Percentiles rank a stretch among this genome's conserved stretches.
phyloP scores from a whole-genome alignment of 345 rosid genomes.

The thale cress (Arabidopsis thaliana) region DNA sequence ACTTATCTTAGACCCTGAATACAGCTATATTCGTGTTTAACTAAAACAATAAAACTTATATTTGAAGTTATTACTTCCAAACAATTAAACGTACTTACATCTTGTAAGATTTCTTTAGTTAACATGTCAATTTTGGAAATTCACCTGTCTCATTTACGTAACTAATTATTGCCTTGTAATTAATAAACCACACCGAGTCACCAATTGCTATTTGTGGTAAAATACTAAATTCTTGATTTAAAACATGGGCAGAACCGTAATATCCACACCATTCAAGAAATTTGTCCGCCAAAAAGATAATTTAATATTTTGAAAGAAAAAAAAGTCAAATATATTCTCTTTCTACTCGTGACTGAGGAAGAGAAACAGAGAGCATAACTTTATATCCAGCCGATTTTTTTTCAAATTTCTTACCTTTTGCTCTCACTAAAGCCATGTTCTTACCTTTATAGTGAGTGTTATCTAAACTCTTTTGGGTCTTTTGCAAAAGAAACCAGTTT shows the following conservation, averaged over 20 bases:
- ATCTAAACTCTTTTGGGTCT: neutral
- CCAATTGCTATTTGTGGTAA: conserved; percentile 5
- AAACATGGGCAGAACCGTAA: conserved; percentile 33
- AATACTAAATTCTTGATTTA: conserved; percentile 11
- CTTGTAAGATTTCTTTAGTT: neutral
- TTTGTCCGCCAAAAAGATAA: conserved; percentile 44
- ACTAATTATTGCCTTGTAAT: neutral
- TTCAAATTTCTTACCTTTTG: conserved; percentile 7
- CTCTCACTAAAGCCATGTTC: conserved; percentile 22
- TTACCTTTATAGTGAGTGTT: conserved; percentile 24
- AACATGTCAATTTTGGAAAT: conserved; percentile 4
- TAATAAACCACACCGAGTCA: neutral
- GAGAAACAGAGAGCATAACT: conserved; percentile 34
- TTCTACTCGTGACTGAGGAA: conserved; percentile 38
- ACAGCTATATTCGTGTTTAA: neutral
- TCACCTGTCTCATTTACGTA: conserved; percentile 8
- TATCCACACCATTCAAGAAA: neutral
- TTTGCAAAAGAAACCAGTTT: neutral
- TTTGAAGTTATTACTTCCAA: neutral
- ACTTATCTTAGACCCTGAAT: too few relatives aligned
- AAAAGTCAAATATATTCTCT: conserved; percentile 34
- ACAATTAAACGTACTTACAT: neutral
- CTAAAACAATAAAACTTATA: neutral
- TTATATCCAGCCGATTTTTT: conserved; percentile 14
- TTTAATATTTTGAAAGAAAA: conserved; percentile 23